Base-by-base conservation (phyloP, 164 flowering plant species). In the Vitis riparia region DNA sequence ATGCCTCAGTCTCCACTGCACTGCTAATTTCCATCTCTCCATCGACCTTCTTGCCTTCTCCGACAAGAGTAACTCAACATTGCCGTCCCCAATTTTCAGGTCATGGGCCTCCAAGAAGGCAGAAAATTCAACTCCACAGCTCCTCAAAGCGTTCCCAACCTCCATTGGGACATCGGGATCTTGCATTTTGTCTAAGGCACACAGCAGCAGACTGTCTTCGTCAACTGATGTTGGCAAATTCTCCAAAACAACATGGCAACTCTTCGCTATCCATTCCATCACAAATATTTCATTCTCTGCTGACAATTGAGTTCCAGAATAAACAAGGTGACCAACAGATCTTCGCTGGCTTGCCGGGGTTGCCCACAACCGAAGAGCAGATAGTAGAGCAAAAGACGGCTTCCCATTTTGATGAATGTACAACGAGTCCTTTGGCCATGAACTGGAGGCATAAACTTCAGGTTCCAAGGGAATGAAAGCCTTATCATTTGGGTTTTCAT, bases 311-410 rank as follows among this genome's bases (percentile, higher is more conserved):
- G 79, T 75, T 55, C 99, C 99, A 5, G 97, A 88, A 75, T 85
- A 90, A 51, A 82, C 95, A 66, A 88, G 85, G 77, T 86, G 94
- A 13, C 82, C 81, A 19, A 85, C 75, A 16, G 88, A 84, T 68
- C 79, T 87, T 23, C 94, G 83, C 71, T 79, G 79, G 71, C 73
- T 78, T 27, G 71, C 76, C 10, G 89, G 90, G 71, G 88, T 88
- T 49, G 87, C 88, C 88, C 92, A 89, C 62, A 96, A 74, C 8
- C 99, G 89, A 77, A 96, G 52, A 66, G 97, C 82, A 63, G 85
- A 88, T 19, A 90, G 74, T 17, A 93, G 74, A 53, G 93, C 86
- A 85, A 85, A 96, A 6, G 97, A 93, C 44, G 97, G 99, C 62
- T 80, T 84, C 55, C 99, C 99, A 68, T 87, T 77, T 53, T 79